These are phyloP conservation scores for Setaria italica DNA, from an alignment of 202 grass and related monocot genomes.

Conservation along the genomic window DNA sequence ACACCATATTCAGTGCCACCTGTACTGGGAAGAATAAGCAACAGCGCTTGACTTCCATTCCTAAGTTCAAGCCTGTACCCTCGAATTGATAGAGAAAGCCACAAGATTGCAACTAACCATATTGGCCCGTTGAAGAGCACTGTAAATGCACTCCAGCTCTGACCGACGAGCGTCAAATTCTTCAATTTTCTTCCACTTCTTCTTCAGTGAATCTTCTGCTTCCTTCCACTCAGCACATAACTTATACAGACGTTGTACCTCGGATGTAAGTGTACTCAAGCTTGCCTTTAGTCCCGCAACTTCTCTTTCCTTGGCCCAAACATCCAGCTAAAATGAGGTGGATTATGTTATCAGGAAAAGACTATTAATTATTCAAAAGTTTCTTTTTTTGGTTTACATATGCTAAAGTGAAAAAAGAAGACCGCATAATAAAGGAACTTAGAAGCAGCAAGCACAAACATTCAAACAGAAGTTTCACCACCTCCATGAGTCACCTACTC, in stretches of 20 bases:
- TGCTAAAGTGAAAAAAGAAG: slow-evolving; percentile 14
- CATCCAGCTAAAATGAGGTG: slow-evolving; percentile 74
- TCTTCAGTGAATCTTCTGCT: slow-evolving; percentile 97
- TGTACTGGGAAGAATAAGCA: slow-evolving; percentile 35
- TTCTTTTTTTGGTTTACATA: neutral
- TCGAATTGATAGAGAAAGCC: slow-evolving; percentile 31
- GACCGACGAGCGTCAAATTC: slow-evolving; percentile 89
- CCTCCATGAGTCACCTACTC: neutral
- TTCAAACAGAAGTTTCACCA: slow-evolving; percentile 15
- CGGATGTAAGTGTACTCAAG: slow-evolving; percentile 85
- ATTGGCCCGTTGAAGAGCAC: slow-evolving; percentile 77
- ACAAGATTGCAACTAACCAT: slow-evolving; percentile 64
- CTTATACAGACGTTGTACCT: slow-evolving; percentile 92
- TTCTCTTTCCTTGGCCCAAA: slow-evolving; percentile 96
- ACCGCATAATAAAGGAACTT: slow-evolving; percentile 20
- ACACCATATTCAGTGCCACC: neutral
- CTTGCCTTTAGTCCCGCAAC: slow-evolving; percentile 94
- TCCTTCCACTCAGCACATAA: slow-evolving; percentile 97
- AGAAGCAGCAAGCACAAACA: slow-evolving; percentile 32
- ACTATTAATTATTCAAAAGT: slow-evolving; percentile 28
- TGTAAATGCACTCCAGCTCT: slow-evolving; percentile 93
- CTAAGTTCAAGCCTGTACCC: slow-evolving; percentile 15
- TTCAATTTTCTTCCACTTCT: slow-evolving; percentile 99
- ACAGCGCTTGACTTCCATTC: slow-evolving; percentile 12
- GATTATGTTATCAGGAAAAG: slow-evolving; percentile 42